Base-by-base conservation (phyloP, 371 early-diverging fungal genomes). In the Lichtheimia corymbifera region DNA sequence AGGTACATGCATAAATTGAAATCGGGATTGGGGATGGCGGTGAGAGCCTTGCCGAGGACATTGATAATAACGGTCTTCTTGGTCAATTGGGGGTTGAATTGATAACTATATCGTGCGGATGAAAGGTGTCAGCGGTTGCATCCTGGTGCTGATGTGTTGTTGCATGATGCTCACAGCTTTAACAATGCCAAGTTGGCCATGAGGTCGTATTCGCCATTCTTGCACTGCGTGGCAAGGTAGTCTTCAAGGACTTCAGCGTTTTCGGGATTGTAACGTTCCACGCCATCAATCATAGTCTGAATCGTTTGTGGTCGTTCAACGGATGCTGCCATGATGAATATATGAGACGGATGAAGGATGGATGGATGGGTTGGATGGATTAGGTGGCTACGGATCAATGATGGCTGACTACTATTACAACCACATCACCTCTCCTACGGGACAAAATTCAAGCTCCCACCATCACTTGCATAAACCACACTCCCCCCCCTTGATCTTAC, bases 151-250 rank as follows among this genome's bases (percentile, higher is more conserved):
- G 35, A 35, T 9, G 35, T 35, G 35, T 52, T 27, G 25, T 17
- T 13, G 14, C n/a, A 27, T 14, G 22, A 50, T 56, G 40, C 78
- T 73, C 82, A 95, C 83, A 96, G 82, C 76, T 96, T 94, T 57
- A 96, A 82, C 53, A 95, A 83, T 49, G 95, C 95, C 56, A 95
- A 83, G 78, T 93, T 93, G 25, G 97, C 95, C 83, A 88, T 86
- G 65, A 91, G 75, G 79, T 96, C 95, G 70, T 91, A 91, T 70
- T 88, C 83, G 75, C 82, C 85, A 65, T 79, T 84, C 41, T 83
- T 77, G 76, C 93, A 90, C 76, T 94, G 95, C 18, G 83, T 75
- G 22, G 77, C 80, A 20, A 95, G 83, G 74, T 96, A 94, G 50
- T 85, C 88, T 70, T 94, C 94, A 11, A 96, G 82, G 15, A 88